Base-by-base conservation (phyloP, 2,329 filamentous ascomycete species). In the Nannizziopsis arthrosporioides region DNA sequence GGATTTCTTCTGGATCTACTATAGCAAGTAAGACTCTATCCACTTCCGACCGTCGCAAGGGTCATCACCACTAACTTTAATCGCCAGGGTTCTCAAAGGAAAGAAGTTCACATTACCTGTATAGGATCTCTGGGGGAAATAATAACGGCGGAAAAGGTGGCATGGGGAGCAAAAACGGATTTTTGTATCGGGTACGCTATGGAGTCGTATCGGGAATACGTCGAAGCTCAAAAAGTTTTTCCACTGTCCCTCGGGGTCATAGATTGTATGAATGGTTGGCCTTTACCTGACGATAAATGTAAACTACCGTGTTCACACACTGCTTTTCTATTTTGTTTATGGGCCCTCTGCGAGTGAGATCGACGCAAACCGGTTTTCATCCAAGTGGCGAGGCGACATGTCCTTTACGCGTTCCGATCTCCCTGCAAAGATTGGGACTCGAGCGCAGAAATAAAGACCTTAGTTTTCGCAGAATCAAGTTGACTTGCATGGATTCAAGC, bases 1-100 rank as follows among this genome's bases (percentile, higher is more conserved):
- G 54, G 92, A 98, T 72, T 98, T 98, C 73, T 98, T 98, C 78
- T 98, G 89, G 76, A 90, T 98, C 61, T 98, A 98, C 73, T 98
- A 95, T 72, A 94, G 84, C 51, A 96, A 95, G 81, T 82, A 64
- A 66, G 76, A 69, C 19, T 18, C 30, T 36, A 10, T 15, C 15
- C 14, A 14, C 9, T 43, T 30, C 36, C 36, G 10, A 17, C 7
- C 40, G 30, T 27, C 17, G 12, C 14, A 37, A 31, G 27, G 19
- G 38, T n/a, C 15, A 34, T 12, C 15, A 5, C 10, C 35, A 12
- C 39, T 42, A 43, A 50, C 41, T 17, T 19, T 15, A 35, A 31
- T 19, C 34, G 22, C 30, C 53, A 74, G 72, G 60, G 83, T 90
- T 42, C 72, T 89, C 69, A 86, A 89, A 73, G 85, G 85, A 58